Evolutionary conservation across 2,329 filamentous ascomycete genomes (phyloP).

Genomic region (Ophiocordyceps australis): DNA sequence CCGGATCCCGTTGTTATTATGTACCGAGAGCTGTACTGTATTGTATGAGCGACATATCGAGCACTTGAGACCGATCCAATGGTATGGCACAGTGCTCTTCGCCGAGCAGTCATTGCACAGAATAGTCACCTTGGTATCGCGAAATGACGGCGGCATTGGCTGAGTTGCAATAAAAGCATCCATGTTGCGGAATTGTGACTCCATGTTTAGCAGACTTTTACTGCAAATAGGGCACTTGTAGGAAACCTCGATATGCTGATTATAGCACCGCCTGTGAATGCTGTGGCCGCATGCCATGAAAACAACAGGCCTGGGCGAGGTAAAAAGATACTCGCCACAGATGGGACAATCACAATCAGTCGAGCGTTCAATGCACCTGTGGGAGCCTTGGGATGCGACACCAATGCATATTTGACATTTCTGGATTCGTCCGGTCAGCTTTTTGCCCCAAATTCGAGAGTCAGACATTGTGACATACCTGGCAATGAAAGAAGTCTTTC

Average conservation of each 20-base stretch:
- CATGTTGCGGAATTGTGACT: slow-evolving; percentile 78
- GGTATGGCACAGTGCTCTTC: slow-evolving; percentile 71
- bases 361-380: slow-evolving; percentile 86
- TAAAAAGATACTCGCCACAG: slow-evolving; percentile 93
- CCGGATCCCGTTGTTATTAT: slow-evolving; percentile 26
- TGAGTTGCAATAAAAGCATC: slow-evolving; percentile 76
- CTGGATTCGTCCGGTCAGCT: too few relatives aligned
- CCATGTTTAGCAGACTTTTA: slow-evolving; percentile 96
- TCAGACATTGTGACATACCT: slow-evolving; percentile 47
- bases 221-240: slow-evolving; percentile 96
- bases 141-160: slow-evolving; percentile 79
- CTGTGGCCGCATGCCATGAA: slow-evolving; percentile 95
- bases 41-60: slow-evolving; percentile 54
- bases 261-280: slow-evolving; percentile 80
- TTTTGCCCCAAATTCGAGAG: too few relatives aligned
- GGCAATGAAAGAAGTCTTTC: slow-evolving; percentile 97
- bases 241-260: slow-evolving; percentile 70
- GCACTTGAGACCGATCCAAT: slow-evolving; percentile 91
- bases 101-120: slow-evolving; percentile 91
- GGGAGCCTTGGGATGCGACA: slow-evolving; percentile 62
- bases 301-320: slow-evolving; percentile 70
- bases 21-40: slow-evolving; percentile 44
- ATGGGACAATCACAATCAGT: slow-evolving; percentile 95
- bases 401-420: too few relatives aligned
- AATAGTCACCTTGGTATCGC: slow-evolving; percentile 62